Evolutionary conservation across 2,329 filamentous ascomycete species (phyloP).

Genomic region (Fusarium sp.): DNA sequence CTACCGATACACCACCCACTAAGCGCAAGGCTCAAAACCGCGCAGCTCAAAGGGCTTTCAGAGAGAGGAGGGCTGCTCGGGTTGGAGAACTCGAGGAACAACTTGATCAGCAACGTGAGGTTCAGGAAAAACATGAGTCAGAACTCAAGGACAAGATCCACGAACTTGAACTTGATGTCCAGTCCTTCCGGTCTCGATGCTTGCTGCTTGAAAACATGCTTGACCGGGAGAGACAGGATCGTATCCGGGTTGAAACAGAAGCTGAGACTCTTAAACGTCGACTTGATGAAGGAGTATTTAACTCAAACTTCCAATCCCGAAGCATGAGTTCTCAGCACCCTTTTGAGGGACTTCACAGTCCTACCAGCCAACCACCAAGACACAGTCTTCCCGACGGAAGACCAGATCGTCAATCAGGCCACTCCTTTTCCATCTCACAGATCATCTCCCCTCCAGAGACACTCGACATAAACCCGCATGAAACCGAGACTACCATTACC

Average conservation of each 20-base stretch:
- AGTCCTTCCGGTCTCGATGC: slow-evolving; percentile 73
- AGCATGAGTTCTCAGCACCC: slow-evolving; percentile 49
- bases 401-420: slow-evolving; percentile 50
- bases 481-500: slow-evolving; percentile 55
- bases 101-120: slow-evolving; percentile 71
- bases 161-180: slow-evolving; percentile 73
- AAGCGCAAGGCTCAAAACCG: slow-evolving; percentile 96
- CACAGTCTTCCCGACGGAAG: slow-evolving; percentile 49
- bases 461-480: slow-evolving; percentile 49
- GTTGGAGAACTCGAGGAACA: slow-evolving; percentile 81
- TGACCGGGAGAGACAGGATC: slow-evolving; percentile 67
- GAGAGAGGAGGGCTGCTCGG: slow-evolving; percentile 86
- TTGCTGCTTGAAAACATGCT: slow-evolving; percentile 73
- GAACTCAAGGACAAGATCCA: slow-evolving; percentile 70
- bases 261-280: slow-evolving; percentile 53
- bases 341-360: slow-evolving; percentile 49
- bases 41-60: slow-evolving; percentile 89
- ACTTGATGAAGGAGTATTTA: slow-evolving; percentile 49
- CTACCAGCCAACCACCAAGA: slow-evolving; percentile 45
- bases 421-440: slow-evolving; percentile 68
- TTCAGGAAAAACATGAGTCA: slow-evolving; percentile 68
- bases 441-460: slow-evolving; percentile 68
- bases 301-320: slow-evolving; percentile 46
- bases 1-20: slow-evolving; percentile 90
- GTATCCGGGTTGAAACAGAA: slow-evolving; percentile 59